These are phyloP conservation scores for Liquidambar formosana DNA, from an alignment of 164 flowering plant genomes.

Conservation along the genomic window DNA sequence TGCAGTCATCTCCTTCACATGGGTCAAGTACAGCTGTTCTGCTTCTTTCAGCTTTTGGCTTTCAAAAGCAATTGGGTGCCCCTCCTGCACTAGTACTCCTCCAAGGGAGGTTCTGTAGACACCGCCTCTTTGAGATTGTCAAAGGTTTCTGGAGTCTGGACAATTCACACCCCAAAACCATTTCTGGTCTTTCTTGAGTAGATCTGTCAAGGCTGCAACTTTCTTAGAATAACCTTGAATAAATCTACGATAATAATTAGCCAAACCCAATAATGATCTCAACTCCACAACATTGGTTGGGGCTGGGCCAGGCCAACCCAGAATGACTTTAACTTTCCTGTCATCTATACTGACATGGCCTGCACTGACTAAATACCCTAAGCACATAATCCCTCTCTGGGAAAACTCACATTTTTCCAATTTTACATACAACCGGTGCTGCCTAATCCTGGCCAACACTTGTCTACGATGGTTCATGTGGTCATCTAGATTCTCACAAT, in stretches of 20 bases:
- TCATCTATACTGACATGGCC: not conserved
- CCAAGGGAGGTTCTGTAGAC: not conserved
- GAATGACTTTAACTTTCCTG: not conserved
- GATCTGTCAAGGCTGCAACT: not conserved
- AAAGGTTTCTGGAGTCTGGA: not conserved
- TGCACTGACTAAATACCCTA: not conserved
- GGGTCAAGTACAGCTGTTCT: not conserved
- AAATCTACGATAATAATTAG: not conserved
- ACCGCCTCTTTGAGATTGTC: not conserved
- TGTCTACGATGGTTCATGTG: not conserved
- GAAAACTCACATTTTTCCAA: slow-evolving; percentile 1
- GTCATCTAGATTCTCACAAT: not conserved
- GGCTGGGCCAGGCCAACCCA: not conserved
- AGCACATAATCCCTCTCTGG: not conserved
- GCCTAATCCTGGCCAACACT: not conserved
- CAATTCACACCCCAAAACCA: not conserved
- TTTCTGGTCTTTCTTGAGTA: not conserved
- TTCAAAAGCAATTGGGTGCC: not conserved
- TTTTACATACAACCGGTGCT: not conserved
- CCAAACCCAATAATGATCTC: not conserved
- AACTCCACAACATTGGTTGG: not conserved
- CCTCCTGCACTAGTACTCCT: not conserved
- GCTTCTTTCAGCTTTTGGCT: not conserved
- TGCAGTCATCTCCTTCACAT: not conserved
- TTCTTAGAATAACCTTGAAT: not conserved